Conservation (phyloP, 2,329 filamentous ascomycete species). For the Paracoccidioides brasiliensis region DNA sequence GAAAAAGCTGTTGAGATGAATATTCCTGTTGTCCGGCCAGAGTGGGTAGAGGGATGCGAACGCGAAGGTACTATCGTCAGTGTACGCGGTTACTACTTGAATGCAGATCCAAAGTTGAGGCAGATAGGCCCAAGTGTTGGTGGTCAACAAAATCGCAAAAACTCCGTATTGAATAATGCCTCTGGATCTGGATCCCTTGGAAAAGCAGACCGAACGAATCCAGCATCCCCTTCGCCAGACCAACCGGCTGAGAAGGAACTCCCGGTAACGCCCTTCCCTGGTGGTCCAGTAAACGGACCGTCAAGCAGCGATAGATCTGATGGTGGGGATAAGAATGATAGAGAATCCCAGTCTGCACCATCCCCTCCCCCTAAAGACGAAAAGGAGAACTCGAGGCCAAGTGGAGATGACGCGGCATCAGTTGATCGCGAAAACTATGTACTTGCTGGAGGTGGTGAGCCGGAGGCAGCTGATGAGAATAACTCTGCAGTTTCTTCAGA, state of each 20-base stretch:
- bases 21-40: slow-evolving; percentile 88
- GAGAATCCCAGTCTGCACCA: slow-evolving; percentile 9
- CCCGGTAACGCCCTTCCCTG: slow-evolving; percentile 16
- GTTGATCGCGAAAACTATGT: slow-evolving; percentile 7
- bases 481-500: slow-evolving; percentile 6
- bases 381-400: background rate
- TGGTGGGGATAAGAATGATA: slow-evolving; percentile 6
- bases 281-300: slow-evolving; percentile 8
- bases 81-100: slow-evolving; percentile 90
- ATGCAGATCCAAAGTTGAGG: slow-evolving; percentile 58
- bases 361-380: slow-evolving; percentile 12
- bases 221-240: background rate
- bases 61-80: slow-evolving; percentile 82
- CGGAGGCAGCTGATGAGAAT: slow-evolving; percentile 9
- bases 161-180: slow-evolving; percentile 5
- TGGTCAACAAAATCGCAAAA: slow-evolving; percentile 9
- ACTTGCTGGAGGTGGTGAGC: slow-evolving; percentile 4
- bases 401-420: background rate
- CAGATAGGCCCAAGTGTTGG: slow-evolving; percentile 30
- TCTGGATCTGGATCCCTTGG: background rate
- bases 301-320: slow-evolving; percentile 5
- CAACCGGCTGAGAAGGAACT: slow-evolving; percentile 6
- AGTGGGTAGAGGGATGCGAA: slow-evolving; percentile 97
- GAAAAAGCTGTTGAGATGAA: slow-evolving; percentile 97
- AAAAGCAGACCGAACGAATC: background rate